These are phyloP conservation scores for Rhodomyrtus psidioides DNA, from an alignment of 441 rosid species.

Conservation along the genomic window DNA sequence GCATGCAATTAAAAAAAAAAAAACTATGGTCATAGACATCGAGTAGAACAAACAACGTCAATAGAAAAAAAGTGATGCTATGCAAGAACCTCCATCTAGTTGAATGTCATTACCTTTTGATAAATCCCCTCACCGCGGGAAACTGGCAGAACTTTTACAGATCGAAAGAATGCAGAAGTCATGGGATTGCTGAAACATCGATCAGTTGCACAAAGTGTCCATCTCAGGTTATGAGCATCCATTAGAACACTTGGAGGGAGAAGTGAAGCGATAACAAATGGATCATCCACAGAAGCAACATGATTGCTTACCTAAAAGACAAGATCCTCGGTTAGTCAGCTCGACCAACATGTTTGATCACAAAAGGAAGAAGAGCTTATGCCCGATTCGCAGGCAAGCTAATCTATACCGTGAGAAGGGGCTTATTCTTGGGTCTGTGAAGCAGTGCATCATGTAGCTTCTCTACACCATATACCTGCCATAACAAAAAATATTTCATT, in stretches of 20 bases:
- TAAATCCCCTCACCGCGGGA: slow-evolving; percentile 92
- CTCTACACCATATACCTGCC: slow-evolving; percentile 82
- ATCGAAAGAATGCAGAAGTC: slow-evolving; percentile 73
- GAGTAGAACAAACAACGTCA: not conserved
- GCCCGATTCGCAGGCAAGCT: not conserved
- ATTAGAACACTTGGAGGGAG: slow-evolving; percentile 72
- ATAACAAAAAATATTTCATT: not conserved
- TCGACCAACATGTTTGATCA: not conserved
- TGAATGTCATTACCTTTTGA: slow-evolving; percentile 55
- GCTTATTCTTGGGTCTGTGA: slow-evolving; percentile 55
- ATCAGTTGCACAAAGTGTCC: slow-evolving; percentile 96
- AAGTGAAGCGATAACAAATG: slow-evolving; percentile 78
- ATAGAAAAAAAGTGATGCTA: not conserved
- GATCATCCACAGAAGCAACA: slow-evolving; percentile 93
- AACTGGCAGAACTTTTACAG: slow-evolving; percentile 87
- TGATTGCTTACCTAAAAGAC: slow-evolving; percentile 78
- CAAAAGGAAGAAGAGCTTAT: not conserved
- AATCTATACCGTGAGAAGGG: slow-evolving; percentile 68
- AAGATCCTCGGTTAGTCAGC: not conserved
- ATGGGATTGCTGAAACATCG: slow-evolving; percentile 87
- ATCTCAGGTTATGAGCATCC: slow-evolving; percentile 79
- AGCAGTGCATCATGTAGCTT: slow-evolving; percentile 81
- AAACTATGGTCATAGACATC: not conserved
- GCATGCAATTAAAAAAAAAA: not conserved
- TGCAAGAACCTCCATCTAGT: not conserved